Evolutionary conservation across 2,329 filamentous ascomycete genomes (phyloP).

Genomic region (Parasarocladium wereldwijsianum): DNA sequence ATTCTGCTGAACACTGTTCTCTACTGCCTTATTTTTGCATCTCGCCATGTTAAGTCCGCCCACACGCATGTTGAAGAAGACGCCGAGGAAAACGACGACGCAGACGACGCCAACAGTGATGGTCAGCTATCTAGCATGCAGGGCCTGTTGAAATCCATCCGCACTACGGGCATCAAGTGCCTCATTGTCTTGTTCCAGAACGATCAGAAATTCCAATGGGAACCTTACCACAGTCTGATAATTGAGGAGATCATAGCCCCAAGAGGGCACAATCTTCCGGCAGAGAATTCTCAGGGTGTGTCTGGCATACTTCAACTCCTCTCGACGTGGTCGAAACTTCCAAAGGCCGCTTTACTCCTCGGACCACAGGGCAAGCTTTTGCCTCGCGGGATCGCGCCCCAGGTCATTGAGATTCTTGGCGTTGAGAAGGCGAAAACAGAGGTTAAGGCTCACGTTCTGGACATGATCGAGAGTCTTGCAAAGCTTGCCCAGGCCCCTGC

Average conservation of each 20-base stretch:
- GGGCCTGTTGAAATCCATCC: conserved; percentile 51
- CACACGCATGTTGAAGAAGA: no score
- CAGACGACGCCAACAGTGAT: conserved; percentile 23
- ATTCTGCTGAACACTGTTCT: conserved; percentile 63
- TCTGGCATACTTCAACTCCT: conserved; percentile 73
- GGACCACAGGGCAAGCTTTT: conserved; percentile 20
- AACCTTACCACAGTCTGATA: conserved; percentile 53
- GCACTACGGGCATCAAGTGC: conserved; percentile 68
- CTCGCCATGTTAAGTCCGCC: conserved; percentile 34
- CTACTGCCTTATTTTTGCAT: conserved; percentile 64
- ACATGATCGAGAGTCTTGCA: conserved; percentile 58
- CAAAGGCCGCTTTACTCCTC: conserved; percentile 54
- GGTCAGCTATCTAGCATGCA: conserved; percentile 23
- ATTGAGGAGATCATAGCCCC: conserved; percentile 64
- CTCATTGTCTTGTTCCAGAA: conserved; percentile 65
- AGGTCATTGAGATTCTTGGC: conserved; percentile 57
- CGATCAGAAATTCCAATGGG: conserved; percentile 57
- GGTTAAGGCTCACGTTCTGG: conserved; percentile 70
- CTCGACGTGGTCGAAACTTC: conserved; percentile 61
- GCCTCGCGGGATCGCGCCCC: conserved; percentile 50
- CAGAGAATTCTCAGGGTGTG: conserved; percentile 78
- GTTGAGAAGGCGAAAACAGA: conserved; percentile 67
- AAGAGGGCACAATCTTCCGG: conserved; percentile 61
- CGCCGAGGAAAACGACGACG: conserved; percentile 24
- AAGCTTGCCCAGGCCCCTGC: conserved; percentile 41